These are phyloP conservation scores for Leccinum boreale DNA, from an alignment of 768 basidiomycete genomes.

Conservation along the genomic window DNA sequence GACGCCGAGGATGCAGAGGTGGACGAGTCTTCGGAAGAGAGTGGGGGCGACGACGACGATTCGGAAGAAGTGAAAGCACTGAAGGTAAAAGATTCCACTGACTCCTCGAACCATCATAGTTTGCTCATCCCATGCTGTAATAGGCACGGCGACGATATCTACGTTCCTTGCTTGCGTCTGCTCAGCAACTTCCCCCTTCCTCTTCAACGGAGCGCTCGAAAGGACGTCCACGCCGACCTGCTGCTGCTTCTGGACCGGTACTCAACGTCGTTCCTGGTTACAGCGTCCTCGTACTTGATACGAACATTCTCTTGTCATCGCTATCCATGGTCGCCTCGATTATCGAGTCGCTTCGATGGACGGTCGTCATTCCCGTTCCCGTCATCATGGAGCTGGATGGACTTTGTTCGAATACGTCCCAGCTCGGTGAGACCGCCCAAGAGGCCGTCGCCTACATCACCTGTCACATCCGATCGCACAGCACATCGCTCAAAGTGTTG, in stretches of 20 bases:
- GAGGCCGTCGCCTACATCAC: constrained; percentile 75
- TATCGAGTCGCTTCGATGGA: constrained; percentile 81
- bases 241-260: constrained; percentile 34
- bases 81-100: constrained; percentile 50
- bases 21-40: constrained; percentile 42
- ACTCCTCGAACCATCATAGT: constrained; percentile 1
- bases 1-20: constrained; percentile 53
- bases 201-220: constrained; percentile 28
- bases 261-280: constrained; percentile 76
- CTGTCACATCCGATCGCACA: constrained; percentile 68
- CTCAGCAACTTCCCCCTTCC: constrained; percentile 31
- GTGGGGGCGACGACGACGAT: constrained; percentile 63
- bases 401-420: constrained; percentile 59
- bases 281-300: constrained; percentile 89
- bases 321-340: constrained; percentile 69
- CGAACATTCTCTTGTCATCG: constrained; percentile 89
- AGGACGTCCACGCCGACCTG: constrained; percentile 26
- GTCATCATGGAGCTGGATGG: constrained; percentile 98
- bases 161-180: constrained; percentile 56
- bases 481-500: constrained; percentile 84
- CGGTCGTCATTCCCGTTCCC: constrained; percentile 85
- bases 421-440: constrained; percentile 73
- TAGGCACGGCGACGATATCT: constrained; percentile 77
- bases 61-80: constrained; percentile 72
- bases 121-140: constrained; percentile 2